Evolutionary conservation across 2,329 filamentous ascomycete species (phyloP), one percentile per base, ranked within the genome.

Genomic region (Bisporella sp.): DNA sequence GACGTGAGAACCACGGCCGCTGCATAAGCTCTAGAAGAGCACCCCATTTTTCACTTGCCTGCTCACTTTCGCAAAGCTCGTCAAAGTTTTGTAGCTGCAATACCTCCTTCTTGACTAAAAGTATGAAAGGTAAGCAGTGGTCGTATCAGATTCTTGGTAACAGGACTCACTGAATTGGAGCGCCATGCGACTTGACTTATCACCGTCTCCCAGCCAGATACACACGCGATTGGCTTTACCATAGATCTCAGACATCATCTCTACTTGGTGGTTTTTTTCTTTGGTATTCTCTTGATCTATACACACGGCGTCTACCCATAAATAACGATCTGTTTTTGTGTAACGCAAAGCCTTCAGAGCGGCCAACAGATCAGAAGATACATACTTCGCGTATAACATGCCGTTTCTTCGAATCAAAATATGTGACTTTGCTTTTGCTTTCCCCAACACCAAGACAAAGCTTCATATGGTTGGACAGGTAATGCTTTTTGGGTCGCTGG

Each of bases 221-320:
- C 46, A 45, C n/a, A 48, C 49, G 13, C 35, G 56, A 28, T 60
- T 52, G 0, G 66, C 64, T 12, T 60, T 56, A 13, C 55, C 57
- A 47, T 69, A 71, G 13, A 71, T 66, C 2, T 49, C 43, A 3
- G 59, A 46, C 66, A 71, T 70, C 53, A 66, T 60, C 31, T 57
- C 52, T 3, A 71, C 66, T 51, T 70, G 68, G 30, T 60, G 50
- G 39, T 63, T 64, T 41, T 62, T 62, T 48, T 69, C 68, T 2
- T 55, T 42, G 12, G 48, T 32, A 42, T 65, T 53, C 4, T 54
- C 37, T 41, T 67, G 63, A 47, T 68, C 57, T 46, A 69, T 68
- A 49, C 66, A 69, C 1, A 70, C 51, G 11, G 55, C 60, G 55
- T 70, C 68, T 21, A 67, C 60, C 68, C 67, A 71, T 6, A 71